Evolutionary conservation across 129 eudicot species (phyloP), one percentile per base, ranked within the genome.

Genomic region (Logfia minima): DNA sequence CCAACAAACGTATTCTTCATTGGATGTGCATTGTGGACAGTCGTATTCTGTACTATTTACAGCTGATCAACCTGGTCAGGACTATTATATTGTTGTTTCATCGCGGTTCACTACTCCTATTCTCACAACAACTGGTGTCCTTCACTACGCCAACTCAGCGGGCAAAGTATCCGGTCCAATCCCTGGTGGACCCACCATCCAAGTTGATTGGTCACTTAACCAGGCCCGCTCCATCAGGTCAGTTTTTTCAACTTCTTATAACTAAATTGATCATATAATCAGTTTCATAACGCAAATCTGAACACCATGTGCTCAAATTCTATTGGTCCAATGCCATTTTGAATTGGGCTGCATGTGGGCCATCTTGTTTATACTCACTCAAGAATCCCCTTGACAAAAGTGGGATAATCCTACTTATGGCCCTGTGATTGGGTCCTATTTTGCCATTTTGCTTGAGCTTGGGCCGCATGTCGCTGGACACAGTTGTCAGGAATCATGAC

Each of bases 141-240:
- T 94, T 65, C 91, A 85, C 35, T 94, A 94, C 77, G 67, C 84
- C 72, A 91, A 87, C 86, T 91, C 97, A 0, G 86, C 78, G 0
- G 82, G 85, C 16, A 61, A 82, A 29, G 89, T 81, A 62, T 86
- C 97, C 5, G 96, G 99, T 19, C 93, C 93, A 14, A 85, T 85
- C 32, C 99, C 99, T 10, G 92, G 96, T 14, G 96, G 97, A 1
- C 99, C 97, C 26, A 94, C 97, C 73, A 89, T 86, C 69, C 96
- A 91, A 72, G 82, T 94, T 65, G 96, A 91, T 41, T 94, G 99
- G 99, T 94, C 99, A 77, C 83, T 94, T 29, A 89, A 86, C 81
- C 99, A 94, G 82, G 99, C 99, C 71, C 96, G 97, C 1, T 80
- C 97, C 63, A 85, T 92, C 74, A 84, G 94, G 97, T 88, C 52